Conservation (phyloP, 1,284 basidiomycete species). For the Pseudozyma flocculosa region DNA sequence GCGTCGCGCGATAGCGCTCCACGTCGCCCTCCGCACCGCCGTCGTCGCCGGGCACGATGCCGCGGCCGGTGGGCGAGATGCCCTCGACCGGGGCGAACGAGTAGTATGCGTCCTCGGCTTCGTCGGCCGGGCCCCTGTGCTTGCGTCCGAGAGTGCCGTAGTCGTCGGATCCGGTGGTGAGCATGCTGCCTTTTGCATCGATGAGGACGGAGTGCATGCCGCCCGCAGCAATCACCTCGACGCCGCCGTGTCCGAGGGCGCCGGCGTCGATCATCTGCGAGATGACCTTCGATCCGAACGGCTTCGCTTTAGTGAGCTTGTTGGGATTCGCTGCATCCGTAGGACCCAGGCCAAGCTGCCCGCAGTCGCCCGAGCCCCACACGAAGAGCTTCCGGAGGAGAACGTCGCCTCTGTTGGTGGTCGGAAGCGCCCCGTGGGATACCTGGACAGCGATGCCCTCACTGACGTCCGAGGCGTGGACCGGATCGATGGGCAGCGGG, state of each 20-base stretch:
- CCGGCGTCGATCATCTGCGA: constrained; percentile 44
- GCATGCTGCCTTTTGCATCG: constrained; percentile 45
- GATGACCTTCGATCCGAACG: constrained; percentile 45
- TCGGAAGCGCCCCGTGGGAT: neutral
- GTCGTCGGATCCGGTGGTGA: constrained; percentile 85
- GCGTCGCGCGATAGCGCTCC: constrained; percentile 72
- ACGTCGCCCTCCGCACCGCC: constrained; percentile 73
- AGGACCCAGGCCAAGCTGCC: constrained; percentile 53
- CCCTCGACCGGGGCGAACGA: constrained; percentile 73
- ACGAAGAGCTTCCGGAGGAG: constrained; percentile 54
- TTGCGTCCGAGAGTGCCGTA: constrained; percentile 77
- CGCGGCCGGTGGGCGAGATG: constrained; percentile 58
- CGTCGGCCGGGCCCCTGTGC: constrained; percentile 66
- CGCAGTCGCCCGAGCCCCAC: constrained; percentile 55
- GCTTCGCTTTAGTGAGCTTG: constrained; percentile 50
- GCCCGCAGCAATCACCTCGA: constrained; percentile 48
- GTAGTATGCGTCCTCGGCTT: constrained; percentile 76
- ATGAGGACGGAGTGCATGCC: constrained; percentile 56
- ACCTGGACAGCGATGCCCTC: constrained; percentile 14
- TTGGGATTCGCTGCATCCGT: constrained; percentile 54
- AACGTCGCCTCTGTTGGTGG: constrained; percentile 20
- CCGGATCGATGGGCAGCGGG: constrained; percentile 21
- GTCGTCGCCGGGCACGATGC: constrained; percentile 63
- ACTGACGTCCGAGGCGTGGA: constrained; percentile 17
- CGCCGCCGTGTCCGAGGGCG: constrained; percentile 42